These are phyloP conservation scores for Phytophthora megakarya DNA, from an alignment of 352 stramenopile species.

Conservation along the genomic window DNA sequence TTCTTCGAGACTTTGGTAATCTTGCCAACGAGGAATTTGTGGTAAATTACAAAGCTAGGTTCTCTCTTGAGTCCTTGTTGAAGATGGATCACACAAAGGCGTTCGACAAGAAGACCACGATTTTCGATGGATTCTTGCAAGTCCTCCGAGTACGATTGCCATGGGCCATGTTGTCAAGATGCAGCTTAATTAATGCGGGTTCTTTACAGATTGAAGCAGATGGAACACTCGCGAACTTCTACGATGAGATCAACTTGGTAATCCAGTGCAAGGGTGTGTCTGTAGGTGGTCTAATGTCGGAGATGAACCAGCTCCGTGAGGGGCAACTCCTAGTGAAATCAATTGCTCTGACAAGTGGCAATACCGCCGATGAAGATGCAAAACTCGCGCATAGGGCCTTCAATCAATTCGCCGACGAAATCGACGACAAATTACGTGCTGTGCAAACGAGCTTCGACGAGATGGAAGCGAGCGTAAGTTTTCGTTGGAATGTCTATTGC, in stretches of 20 bases:
- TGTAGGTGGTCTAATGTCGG: slow-evolving; percentile 11
- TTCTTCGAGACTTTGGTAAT: slow-evolving; percentile 38
- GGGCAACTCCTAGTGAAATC: slow-evolving; percentile 16
- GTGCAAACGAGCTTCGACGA: slow-evolving; percentile 24
- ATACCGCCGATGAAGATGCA: neutral
- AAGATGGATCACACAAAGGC: slow-evolving; percentile 28
- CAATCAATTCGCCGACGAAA: slow-evolving; percentile 28
- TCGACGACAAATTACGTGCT: slow-evolving; percentile 23
- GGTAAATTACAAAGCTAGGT: slow-evolving; percentile 14
- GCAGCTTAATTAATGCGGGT: neutral
- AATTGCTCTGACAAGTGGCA: slow-evolving; percentile 13
- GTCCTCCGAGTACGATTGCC: slow-evolving; percentile 24
- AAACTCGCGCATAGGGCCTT: slow-evolving; percentile 24
- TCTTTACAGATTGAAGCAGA: slow-evolving; percentile 21
- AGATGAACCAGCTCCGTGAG: slow-evolving; percentile 31
- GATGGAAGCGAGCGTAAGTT: slow-evolving; percentile 33
- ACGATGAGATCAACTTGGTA: slow-evolving; percentile 35
- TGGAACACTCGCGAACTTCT: slow-evolving; percentile 25
- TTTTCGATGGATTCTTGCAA: slow-evolving; percentile 31
- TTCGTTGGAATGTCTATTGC: neutral
- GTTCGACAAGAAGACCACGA: slow-evolving; percentile 22
- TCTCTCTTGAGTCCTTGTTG: slow-evolving; percentile 34
- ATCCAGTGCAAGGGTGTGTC: slow-evolving; percentile 33
- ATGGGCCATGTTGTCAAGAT: neutral
- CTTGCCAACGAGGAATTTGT: slow-evolving; percentile 29